A percentile compares a stretch with the other conserved stretches of the same genome.
Conservation (phyloP, 352 stramenopile genomes). For the Phytophthora agathidicida region DNA sequence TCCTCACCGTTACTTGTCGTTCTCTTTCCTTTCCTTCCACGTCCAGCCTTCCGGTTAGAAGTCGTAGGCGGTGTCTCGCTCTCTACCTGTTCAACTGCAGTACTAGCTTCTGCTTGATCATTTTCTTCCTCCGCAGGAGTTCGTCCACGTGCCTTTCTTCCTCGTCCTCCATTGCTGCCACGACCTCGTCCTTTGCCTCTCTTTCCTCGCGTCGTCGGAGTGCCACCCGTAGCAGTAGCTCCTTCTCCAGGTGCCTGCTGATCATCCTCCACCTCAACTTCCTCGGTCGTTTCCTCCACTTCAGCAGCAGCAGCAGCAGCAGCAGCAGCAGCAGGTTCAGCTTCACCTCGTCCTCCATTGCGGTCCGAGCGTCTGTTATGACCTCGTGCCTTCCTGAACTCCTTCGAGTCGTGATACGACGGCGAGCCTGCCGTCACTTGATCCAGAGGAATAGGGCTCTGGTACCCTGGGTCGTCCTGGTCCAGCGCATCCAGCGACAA, state of each 20-base stretch:
- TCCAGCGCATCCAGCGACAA: constrained; percentile 74
- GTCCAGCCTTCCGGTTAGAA: constrained; percentile 24
- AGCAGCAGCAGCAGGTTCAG: not conserved
- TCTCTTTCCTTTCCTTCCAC: constrained; percentile 30
- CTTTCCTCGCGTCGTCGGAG: constrained; percentile 32
- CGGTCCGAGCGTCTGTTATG: constrained; percentile 28
- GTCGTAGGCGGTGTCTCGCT: not conserved
- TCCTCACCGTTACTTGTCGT: constrained; percentile 24
- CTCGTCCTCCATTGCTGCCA: constrained; percentile 35
- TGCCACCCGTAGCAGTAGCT: not conserved
- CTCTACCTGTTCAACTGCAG: constrained; percentile 27
- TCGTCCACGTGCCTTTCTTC: constrained; percentile 25
- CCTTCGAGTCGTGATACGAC: constrained; percentile 39
- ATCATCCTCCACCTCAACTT: constrained; percentile 7
- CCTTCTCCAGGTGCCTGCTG: constrained; percentile 16
- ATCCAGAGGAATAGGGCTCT: constrained; percentile 69
- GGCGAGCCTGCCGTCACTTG: constrained; percentile 47
- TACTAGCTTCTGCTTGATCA: constrained; percentile 17
- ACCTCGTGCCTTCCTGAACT: constrained; percentile 36
- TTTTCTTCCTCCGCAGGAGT: constrained; percentile 17
- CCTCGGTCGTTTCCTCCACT: constrained; percentile 10
- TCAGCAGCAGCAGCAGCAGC: not conserved
- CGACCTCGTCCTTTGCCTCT: constrained; percentile 46
- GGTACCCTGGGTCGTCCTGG: constrained; percentile 64
- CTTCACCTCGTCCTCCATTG: constrained; percentile 17